Conservation (phyloP, 1,284 basidiomycete species). For the Tranzscheliella williamsii region DNA sequence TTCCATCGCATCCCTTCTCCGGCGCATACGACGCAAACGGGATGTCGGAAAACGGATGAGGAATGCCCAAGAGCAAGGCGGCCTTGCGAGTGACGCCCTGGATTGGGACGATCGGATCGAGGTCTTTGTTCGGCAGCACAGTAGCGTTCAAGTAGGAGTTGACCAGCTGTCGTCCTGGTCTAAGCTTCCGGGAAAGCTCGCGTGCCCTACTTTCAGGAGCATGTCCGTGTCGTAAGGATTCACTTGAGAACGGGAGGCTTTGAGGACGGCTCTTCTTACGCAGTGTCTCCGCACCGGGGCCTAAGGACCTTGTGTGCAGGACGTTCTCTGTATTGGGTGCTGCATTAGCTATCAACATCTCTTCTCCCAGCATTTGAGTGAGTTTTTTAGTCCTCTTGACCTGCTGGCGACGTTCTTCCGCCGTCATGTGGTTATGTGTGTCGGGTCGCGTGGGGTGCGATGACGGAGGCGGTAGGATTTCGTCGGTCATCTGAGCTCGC, state of each 20-base stretch:
- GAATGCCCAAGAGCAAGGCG: slow-evolving; percentile 26
- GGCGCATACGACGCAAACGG: neutral
- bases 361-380: slow-evolving; percentile 41
- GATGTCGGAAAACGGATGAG: slow-evolving; percentile 16
- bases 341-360: slow-evolving; percentile 24
- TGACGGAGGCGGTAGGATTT: neutral
- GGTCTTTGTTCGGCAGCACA: too few relatives aligned
- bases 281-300: neutral
- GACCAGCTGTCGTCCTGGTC: too few relatives aligned
- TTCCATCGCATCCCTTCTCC: neutral
- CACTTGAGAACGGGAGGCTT: slow-evolving; percentile 11
- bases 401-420: slow-evolving; percentile 34
- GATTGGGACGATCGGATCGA: too few relatives aligned
- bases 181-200: too few relatives aligned
- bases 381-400: slow-evolving; percentile 44
- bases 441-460: slow-evolving; percentile 9
- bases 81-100: slow-evolving; percentile 21
- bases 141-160: too few relatives aligned
- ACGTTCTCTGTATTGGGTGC: too few relatives aligned
- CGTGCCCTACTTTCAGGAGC: too few relatives aligned
- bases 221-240: slow-evolving; percentile 2
- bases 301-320: slow-evolving; percentile 1
- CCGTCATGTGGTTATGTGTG: slow-evolving; percentile 28
- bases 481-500: too few relatives aligned
- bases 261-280: slow-evolving; percentile 5